These are phyloP conservation scores for Phyllosticta citrichinensis DNA, from an alignment of 2,329 filamentous ascomycete species.

Conservation along the genomic window DNA sequence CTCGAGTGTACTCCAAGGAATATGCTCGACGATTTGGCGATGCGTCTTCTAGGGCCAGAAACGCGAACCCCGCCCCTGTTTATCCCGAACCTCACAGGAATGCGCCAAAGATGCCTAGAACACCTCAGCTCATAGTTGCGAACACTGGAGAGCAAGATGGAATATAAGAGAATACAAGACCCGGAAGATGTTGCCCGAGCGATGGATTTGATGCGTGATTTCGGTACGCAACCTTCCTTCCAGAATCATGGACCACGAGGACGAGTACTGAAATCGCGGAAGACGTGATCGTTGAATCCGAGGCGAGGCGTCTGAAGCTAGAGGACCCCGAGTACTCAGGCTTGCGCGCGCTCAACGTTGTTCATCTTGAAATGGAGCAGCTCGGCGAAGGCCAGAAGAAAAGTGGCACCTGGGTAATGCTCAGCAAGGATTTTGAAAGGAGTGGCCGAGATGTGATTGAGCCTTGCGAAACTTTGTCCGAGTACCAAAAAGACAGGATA, in stretches of 20 bases:
- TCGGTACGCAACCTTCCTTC: background rate
- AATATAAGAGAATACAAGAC: background rate
- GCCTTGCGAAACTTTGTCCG: background rate
- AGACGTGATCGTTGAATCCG: background rate
- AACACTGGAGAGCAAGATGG: too few species aligned
- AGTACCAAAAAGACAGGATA: background rate
- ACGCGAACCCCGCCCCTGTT: too few species aligned
- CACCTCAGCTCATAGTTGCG: too few species aligned
- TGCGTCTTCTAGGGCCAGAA: too few species aligned
- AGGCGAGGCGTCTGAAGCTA: background rate
- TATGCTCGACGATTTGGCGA: too few species aligned
- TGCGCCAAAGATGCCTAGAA: too few species aligned
- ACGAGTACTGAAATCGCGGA: background rate
- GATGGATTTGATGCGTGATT: background rate
- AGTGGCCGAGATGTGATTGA: background rate
- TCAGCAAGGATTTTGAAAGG: constrained; percentile 1
- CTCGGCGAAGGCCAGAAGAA: background rate
- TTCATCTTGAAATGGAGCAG: background rate
- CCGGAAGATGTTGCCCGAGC: background rate
- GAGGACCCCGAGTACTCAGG: background rate
- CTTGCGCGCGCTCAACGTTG: background rate
- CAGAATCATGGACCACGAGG: background rate
- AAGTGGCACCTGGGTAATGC: background rate
- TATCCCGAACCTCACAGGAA: too few species aligned
- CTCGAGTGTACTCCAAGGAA: too few species aligned